These are phyloP conservation scores for Petunia secreta DNA, from an alignment of 257 asterid species.

Conservation along the genomic window DNA sequence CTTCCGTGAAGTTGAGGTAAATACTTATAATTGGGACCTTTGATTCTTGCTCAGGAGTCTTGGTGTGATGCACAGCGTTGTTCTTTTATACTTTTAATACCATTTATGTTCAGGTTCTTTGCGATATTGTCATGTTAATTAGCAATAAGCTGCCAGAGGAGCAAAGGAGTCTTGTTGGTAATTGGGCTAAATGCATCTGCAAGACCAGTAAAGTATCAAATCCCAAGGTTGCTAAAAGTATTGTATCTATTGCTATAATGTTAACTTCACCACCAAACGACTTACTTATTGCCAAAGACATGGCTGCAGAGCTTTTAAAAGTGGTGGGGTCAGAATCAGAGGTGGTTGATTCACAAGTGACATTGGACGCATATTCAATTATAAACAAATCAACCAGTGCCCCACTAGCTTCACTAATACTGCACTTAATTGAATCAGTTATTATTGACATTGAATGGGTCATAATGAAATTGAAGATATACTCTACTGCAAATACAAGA, in stretches of 20 bases:
- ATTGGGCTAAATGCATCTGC: slow-evolving; percentile 58
- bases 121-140: slow-evolving; percentile 61
- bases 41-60: not conserved
- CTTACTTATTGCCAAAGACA: slow-evolving; percentile 53
- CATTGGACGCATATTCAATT: slow-evolving; percentile 55
- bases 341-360: slow-evolving; percentile 41
- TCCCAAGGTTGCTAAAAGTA: slow-evolving; percentile 64
- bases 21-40: slow-evolving; percentile 4
- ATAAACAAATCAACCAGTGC: slow-evolving; percentile 65
- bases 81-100: not conserved
- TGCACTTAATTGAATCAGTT: slow-evolving; percentile 62
- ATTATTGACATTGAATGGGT: slow-evolving; percentile 68
- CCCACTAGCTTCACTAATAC: slow-evolving; percentile 58
- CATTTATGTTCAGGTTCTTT: slow-evolving; percentile 33
- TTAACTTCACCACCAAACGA: slow-evolving; percentile 67
- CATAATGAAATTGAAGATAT: slow-evolving; percentile 52
- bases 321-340: slow-evolving; percentile 67
- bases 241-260: slow-evolving; percentile 56
- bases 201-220: slow-evolving; percentile 48
- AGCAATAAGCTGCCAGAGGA: slow-evolving; percentile 61
- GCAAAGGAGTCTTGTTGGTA: slow-evolving; percentile 58
- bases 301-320: slow-evolving; percentile 64
- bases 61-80: not conserved
- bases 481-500: slow-evolving; percentile 51
- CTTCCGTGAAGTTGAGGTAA: slow-evolving; percentile 83